A percentile compares a stretch with the other conserved stretches of the same genome.
phyloP scores from a whole-genome alignment of 306 rosid species.

The Castanea sativa region DNA sequence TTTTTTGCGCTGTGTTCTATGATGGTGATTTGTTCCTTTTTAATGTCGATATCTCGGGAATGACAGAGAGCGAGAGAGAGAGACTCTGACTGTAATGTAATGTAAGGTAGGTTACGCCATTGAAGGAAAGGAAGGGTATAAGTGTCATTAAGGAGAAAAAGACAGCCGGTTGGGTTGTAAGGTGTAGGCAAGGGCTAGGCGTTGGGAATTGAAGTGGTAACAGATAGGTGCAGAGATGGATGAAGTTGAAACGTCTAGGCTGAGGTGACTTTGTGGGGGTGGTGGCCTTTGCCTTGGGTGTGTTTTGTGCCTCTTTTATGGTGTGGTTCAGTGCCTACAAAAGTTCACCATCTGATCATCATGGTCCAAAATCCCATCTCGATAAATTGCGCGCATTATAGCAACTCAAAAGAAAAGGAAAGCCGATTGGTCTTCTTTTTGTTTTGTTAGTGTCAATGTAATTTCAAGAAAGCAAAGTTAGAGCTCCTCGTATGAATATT shows the following conservation, averaged over 20 bases:
- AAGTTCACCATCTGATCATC: background rate
- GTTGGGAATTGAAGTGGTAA: slow-evolving; percentile 81
- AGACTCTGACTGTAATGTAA: background rate
- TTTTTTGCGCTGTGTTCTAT: slow-evolving; percentile 16
- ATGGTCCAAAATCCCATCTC: background rate
- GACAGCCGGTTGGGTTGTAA: slow-evolving; percentile 76
- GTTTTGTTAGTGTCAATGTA: too few relatives aligned
- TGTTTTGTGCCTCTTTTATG: background rate
- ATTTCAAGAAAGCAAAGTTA: too few relatives aligned
- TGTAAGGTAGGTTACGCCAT: slow-evolving; percentile 33
- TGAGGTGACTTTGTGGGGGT: slow-evolving; percentile 12
- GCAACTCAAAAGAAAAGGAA: background rate
- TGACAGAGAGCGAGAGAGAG: slow-evolving; percentile 36
- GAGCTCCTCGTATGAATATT: too few relatives aligned
- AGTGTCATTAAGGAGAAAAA: slow-evolving; percentile 26
- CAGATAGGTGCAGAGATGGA: slow-evolving; percentile 45
- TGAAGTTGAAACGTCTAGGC: slow-evolving; percentile 40
- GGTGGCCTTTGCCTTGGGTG: slow-evolving; percentile 1
- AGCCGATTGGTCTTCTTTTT: too few relatives aligned
- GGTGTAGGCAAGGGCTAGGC: slow-evolving; percentile 75
- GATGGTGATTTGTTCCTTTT: slow-evolving; percentile 31
- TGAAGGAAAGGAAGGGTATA: slow-evolving; percentile 42
- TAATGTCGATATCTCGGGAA: slow-evolving; percentile 65
- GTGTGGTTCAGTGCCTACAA: background rate
- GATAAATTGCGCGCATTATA: background rate